Evolutionary conservation across 345 rosid species (phyloP), one percentile per base, ranked within the genome.

Genomic region (Rubroshorea leprosula): DNA sequence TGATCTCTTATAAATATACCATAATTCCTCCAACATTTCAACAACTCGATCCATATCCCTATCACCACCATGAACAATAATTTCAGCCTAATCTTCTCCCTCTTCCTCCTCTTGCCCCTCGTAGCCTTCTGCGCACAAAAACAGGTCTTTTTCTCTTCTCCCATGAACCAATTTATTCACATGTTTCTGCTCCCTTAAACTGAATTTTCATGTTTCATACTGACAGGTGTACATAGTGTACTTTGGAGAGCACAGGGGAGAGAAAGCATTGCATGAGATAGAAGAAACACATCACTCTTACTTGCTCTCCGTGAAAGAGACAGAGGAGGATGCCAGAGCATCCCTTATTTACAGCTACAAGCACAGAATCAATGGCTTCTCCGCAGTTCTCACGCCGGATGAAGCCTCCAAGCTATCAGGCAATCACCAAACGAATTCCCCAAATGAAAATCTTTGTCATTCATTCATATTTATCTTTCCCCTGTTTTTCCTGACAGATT

Each of bases 311-410:
- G 85, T 88, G 47, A 91, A 91, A 67, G 78, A 79, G 50, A 51
- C 78, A 0, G 77, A 79, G 53, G 90, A 86, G 68, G 85, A 79
- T 1, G 96, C 89, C 0, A 69, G 54, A 73, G 67, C 75, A 53
- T 86, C 96, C 19, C 80, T 86, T 46, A 66, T 91, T 50, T 91
- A 91, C 76, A 91, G 98, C 79, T 91, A 91, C 73, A 84, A 86
- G 68, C 81, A 86, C 67, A 78, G 81, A 81, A 79, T 91, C 80
- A 88, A 91, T 73, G 98, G 95, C 62, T 80, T 83, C 6, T 79
- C 96, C 0, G 98, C 98, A 18, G 57, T 68, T 54, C 76, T 91
- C 64, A 80, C 88, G 7, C 68, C 80, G 0, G 69, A 82, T 0
- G 77, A 91, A 72, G 96, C 95, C 49, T 66, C 86, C 74, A 84